Base-by-base conservation (phyloP, 2,329 filamentous ascomycete genomes). In the Coniella vitis region DNA sequence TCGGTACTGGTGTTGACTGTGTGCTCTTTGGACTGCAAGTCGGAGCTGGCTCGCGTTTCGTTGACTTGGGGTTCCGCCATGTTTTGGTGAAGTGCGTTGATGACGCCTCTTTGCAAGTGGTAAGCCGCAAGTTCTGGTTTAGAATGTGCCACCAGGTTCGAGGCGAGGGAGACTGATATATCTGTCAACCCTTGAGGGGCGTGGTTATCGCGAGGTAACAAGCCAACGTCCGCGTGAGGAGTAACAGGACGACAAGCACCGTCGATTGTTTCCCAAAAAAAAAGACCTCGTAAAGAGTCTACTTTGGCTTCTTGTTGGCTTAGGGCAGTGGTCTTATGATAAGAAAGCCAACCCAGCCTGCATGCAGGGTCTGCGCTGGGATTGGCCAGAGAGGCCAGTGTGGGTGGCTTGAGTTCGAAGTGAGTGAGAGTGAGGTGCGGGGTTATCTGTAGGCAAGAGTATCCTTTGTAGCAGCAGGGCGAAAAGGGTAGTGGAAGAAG, bases 11-110 rank as follows among this genome's bases (percentile, higher is more conserved):
- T 37, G 16, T 49, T 32, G 25, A 42, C 16, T 3, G 22, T 4
- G 22, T 22, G 29, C 25, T 42, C 39, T 12, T 14, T 40, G 38
- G 38, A 16, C 39, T 16, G 21, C 8, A 14, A 21, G 20, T 22
- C 49, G 49, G 35, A 22, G 35, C 44, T 38, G 49, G 38, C 44
- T 38, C 39, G 8, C 17, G 37, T 17, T 8, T 10, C 37, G 16
- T 42, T 42, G 17, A 16, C 20, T 12, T 34, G 9, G 39, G 40
- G 44, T 31, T 53, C 51, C 17, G 48, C 48, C 51, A 53, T 53
- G n/a, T n/a, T 3, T 25, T 38, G 38, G 14, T 3, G 7, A 10
- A 29, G 10, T 37, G 8, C 10, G 25, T n/a, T n/a, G 7, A 20
- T 4, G 4, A 16, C 21, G 13, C 8, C 4, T 19, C 21, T 25